These are phyloP conservation scores for Pseudocercospora fijiensis DNA, from an alignment of 2,329 filamentous ascomycete species.

Conservation along the genomic window DNA sequence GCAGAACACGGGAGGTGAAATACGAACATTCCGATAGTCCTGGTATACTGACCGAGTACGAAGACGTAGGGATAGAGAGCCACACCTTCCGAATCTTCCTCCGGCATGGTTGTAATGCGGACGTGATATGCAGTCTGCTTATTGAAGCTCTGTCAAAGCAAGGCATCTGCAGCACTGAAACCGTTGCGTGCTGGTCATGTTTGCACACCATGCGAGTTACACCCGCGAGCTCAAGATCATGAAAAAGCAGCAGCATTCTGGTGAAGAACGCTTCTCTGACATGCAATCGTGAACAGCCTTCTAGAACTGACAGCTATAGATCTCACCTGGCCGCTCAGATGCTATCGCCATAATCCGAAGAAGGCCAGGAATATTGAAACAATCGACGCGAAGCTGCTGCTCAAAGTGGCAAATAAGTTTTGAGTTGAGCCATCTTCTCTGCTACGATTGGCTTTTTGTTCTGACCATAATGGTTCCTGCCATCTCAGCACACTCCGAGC, in stretches of 20 bases:
- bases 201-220: neutral
- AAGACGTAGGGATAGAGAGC: neutral
- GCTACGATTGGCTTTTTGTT: neutral
- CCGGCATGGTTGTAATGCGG: neutral
- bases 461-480: neutral
- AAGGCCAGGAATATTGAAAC: neutral
- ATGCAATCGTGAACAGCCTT: neutral
- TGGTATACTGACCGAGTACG: neutral
- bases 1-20: neutral
- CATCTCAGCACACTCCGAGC: neutral
- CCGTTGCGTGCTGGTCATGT: neutral
- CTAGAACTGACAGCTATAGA: neutral
- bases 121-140: neutral
- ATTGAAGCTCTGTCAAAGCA: neutral
- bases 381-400: neutral
- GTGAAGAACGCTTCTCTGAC: neutral
- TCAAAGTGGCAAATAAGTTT: neutral
- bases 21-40: neutral
- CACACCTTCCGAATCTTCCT: neutral
- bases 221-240: neutral
- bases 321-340: neutral
- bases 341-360: neutral
- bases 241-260: neutral
- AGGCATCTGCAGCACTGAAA: neutral
- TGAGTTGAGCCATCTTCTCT: neutral